phyloP scores from a whole-genome alignment of 2,329 filamentous ascomycete species.

The Parafenestella ontariensis region DNA sequence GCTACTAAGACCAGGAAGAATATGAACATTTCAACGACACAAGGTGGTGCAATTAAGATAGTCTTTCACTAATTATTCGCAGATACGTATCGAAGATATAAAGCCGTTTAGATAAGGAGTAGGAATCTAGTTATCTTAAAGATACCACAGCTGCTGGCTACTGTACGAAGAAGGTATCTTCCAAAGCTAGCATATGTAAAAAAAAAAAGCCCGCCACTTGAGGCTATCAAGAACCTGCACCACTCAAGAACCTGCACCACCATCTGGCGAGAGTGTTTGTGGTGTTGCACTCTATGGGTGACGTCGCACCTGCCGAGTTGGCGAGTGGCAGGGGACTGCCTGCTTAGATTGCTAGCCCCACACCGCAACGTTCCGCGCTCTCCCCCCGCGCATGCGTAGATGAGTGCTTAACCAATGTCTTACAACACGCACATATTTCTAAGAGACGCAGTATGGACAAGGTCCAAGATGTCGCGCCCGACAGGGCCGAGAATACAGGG shows the following conservation, averaged over 20 bases:
- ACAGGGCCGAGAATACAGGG: constrained; percentile 2
- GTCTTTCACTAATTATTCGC: not conserved
- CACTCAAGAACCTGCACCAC: not conserved
- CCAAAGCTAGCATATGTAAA: no score
- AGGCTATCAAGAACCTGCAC: not conserved
- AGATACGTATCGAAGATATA: not conserved
- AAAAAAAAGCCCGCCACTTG: no score
- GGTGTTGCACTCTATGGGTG: not conserved
- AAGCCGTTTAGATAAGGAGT: not conserved
- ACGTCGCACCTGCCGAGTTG: not conserved
- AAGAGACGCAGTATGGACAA: constrained; percentile 13
- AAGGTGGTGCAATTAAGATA: not conserved
- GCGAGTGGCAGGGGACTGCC: not conserved
- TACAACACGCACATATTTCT: constrained; percentile 6
- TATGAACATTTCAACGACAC: not conserved
- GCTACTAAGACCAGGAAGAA: not conserved
- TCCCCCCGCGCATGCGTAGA: constrained; percentile 9
- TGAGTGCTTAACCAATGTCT: constrained; percentile 6
- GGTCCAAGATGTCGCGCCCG: constrained; percentile 13
- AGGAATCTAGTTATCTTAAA: no score
- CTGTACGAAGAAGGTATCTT: no score
- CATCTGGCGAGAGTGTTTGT: not conserved
- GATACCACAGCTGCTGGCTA: no score
- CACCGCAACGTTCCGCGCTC: constrained; percentile 11
- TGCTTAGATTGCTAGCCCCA: constrained; percentile 12